Conservation (phyloP, 495 filamentous ascomycete species). For the Endocarpon pusillum region DNA sequence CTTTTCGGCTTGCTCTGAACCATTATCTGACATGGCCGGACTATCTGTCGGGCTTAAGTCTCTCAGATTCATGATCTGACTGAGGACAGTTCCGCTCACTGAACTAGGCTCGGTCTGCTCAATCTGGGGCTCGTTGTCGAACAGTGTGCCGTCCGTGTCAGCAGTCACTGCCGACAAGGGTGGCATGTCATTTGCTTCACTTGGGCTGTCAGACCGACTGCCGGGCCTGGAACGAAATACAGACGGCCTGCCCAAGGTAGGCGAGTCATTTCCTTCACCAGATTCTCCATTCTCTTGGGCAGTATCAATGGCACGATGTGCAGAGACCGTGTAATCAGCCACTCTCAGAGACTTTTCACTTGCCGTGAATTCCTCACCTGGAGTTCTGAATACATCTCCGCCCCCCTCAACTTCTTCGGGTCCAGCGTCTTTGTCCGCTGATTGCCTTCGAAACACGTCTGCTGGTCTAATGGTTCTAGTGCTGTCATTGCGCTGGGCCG, state of each 20-base stretch:
- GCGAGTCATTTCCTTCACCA: conserved; percentile 35
- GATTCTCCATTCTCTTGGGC: conserved; percentile 8
- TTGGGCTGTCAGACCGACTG: conserved; percentile 15
- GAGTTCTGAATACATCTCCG: conserved; percentile 2
- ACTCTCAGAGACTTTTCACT: conserved; percentile 11
- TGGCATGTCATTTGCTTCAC: conserved; percentile 29
- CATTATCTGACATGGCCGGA: conserved; percentile 25
- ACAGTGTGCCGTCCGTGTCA: conserved; percentile 45
- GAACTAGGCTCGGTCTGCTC: conserved; percentile 24
- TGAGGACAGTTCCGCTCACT: conserved; percentile 29
- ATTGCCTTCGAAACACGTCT: conserved; percentile 10
- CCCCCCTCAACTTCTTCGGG: neutral
- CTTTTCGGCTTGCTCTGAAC: conserved; percentile 33
- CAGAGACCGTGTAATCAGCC: conserved; percentile 10
- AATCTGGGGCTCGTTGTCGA: conserved; percentile 53
- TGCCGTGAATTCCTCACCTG: conserved; percentile 5
- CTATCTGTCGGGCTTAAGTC: conserved; percentile 25
- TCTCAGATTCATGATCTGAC: conserved; percentile 34
- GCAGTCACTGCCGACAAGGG: conserved; percentile 23
- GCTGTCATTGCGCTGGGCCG: conserved; percentile 13
- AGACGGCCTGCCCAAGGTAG: conserved; percentile 50
- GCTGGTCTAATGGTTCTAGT: too few relatives aligned
- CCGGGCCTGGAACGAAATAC: conserved; percentile 27
- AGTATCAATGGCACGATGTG: conserved; percentile 10
- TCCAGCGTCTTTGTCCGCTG: conserved; percentile 10